Evolutionary conservation across 2,329 filamentous ascomycete species (phyloP).

Genomic region (Zymoseptoria pseudotritici): DNA sequence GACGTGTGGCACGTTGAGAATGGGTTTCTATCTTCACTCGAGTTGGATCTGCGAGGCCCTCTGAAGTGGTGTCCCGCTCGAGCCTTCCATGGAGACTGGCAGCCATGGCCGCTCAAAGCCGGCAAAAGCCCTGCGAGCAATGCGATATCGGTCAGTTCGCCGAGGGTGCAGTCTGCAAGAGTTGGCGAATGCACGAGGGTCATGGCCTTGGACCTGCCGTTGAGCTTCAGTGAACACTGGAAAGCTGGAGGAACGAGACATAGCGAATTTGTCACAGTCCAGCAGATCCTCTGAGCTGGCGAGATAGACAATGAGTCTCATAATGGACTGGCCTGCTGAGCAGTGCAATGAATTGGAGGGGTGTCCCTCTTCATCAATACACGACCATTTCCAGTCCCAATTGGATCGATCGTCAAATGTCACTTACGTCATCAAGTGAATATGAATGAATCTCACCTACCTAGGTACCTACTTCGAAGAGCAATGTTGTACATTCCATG

Average conservation of each 20-base stretch:
- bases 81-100: no score
- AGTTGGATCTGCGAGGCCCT: no score
- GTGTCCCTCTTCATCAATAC: not conserved
- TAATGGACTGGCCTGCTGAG: not conserved
- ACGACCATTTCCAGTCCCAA: not conserved
- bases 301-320: not conserved
- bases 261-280: not conserved
- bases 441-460: not conserved
- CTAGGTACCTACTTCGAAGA: not conserved
- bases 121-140: no score
- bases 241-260: not conserved
- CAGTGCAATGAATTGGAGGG: not conserved
- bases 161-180: no score
- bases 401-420: not conserved
- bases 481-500: not conserved
- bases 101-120: no score
- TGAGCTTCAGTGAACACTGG: not conserved
- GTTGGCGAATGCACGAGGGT: not conserved
- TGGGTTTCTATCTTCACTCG: no score
- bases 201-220: not conserved
- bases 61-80: no score
- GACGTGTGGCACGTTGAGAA: no score
- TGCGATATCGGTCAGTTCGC: no score
- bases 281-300: not conserved
- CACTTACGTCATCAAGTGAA: not conserved